Percentiles rank a stretch among this genome's conserved stretches.
phyloP scores from a whole-genome alignment of 2,329 filamentous ascomycete species.

The Talaromyces marneffei region DNA sequence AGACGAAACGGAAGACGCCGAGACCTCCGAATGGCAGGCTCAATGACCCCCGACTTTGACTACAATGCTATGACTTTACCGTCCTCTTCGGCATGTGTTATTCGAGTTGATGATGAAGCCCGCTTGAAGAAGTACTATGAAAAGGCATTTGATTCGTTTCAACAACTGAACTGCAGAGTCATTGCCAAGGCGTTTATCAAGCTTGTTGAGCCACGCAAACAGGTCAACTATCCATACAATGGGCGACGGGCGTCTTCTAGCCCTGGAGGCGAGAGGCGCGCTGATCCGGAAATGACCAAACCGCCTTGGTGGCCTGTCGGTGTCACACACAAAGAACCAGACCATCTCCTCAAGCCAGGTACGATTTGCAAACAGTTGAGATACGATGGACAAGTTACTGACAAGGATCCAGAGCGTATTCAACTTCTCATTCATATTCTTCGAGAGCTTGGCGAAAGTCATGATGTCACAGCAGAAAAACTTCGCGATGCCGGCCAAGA shows the following conservation, averaged over 20 bases:
- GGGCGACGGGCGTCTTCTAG: conserved; percentile 25
- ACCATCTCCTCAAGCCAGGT: conserved; percentile 41
- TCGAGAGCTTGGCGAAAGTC: conserved; percentile 30
- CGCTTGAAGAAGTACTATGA: conserved; percentile 32
- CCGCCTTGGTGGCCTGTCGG: conserved; percentile 37
- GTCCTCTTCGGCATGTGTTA: conserved; percentile 20
- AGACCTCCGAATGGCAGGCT: background rate
- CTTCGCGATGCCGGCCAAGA: conserved; percentile 37
- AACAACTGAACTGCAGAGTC: conserved; percentile 38
- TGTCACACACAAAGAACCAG: conserved; percentile 41
- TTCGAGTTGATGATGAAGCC: conserved; percentile 23
- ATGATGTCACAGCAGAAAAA: conserved; percentile 33
- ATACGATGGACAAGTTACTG: background rate
- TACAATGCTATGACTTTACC: conserved; percentile 28
- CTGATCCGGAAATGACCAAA: conserved; percentile 37
- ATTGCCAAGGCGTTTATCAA: conserved; percentile 41
- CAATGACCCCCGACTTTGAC: conserved; percentile 30
- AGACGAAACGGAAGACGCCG: conserved; percentile 12
- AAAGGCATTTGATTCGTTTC: conserved; percentile 34
- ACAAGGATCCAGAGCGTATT: conserved; percentile 28
- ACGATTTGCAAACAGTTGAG: conserved; percentile 14
- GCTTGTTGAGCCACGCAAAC: conserved; percentile 40
- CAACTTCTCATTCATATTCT: conserved; percentile 37
- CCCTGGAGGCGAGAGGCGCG: conserved; percentile 21
- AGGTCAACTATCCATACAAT: conserved; percentile 42